phyloP scores from a whole-genome alignment of 2,329 filamentous ascomycete species.

The Ophiocordyceps camponoti-leonardi region DNA sequence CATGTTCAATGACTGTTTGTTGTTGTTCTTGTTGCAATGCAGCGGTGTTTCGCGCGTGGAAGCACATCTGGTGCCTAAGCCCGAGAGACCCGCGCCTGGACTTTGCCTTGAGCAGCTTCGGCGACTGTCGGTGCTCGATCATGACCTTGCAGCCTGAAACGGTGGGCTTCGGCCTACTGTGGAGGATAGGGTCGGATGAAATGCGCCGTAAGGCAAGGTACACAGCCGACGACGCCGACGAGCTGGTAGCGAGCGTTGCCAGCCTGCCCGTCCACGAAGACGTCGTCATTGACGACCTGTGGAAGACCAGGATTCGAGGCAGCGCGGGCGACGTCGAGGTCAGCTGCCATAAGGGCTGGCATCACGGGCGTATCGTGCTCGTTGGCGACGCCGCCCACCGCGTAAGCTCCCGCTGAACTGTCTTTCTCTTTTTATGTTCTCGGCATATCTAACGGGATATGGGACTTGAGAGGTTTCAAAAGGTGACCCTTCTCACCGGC shows the following conservation, averaged over 20 bases:
- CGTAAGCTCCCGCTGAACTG: constrained; percentile 7
- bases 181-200: neutral
- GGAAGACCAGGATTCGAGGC: constrained; percentile 5
- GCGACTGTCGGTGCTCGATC: neutral
- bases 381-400: constrained; percentile 16
- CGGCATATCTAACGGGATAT: neutral
- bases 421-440: no score
- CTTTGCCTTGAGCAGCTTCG: no score
- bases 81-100: neutral
- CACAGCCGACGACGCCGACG: constrained; percentile 13
- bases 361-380: constrained; percentile 12
- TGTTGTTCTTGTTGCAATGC: neutral
- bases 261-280: constrained; percentile 10
- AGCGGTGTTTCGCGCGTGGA: neutral
- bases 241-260: constrained; percentile 8
- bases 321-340: constrained; percentile 14
- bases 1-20: no score
- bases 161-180: neutral
- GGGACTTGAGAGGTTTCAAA: neutral
- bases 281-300: constrained; percentile 17
- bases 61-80: neutral
- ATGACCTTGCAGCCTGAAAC: neutral
- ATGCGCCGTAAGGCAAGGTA: neutral
- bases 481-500: constrained; percentile 8
- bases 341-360: constrained; percentile 14